Evolutionary conservation across 2,329 filamentous ascomycete species (phyloP), one percentile per base, ranked within the genome.

Genomic region (Colletotrichum sp.): DNA sequence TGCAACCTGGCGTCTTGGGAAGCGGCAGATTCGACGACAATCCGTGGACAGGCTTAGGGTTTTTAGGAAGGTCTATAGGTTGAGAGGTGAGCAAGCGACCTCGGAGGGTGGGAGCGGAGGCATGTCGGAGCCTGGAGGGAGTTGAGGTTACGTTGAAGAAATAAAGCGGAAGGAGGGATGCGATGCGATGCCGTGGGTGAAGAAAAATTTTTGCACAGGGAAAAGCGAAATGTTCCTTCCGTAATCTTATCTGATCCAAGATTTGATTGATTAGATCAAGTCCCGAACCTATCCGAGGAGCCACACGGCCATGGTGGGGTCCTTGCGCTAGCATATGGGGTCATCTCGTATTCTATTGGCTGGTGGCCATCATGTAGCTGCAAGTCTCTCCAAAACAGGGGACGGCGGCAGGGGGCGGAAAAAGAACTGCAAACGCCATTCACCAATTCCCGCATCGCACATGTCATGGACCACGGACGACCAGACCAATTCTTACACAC

Each of bases 211-310:
- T 68, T 74, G 72, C 72, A 59, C 38, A 54, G 24, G 27, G 38
- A 43, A n/a, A 55, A 38, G 27, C 36, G 29, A 70, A 59, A 66
- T 55, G 51, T 31, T 69, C 43, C 54, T 69, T 57, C 69, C 58
- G 59, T 73, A 69, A 74, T 74, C 72, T 74, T 74, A 74, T 74
- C 72, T 72, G 72, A 74, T 74, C 72, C 63, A 64, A 74, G 72
- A 74, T 74, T 57, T 72, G 72, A 74, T 74, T 72, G 72, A 74
- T 74, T 72, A 74, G 72, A 73, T 74, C 72, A 59, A 73, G 55
- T 55, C 29, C 69, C 36, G 58, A 72, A 54, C 64, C 63, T 72
- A 64, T 69, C 58, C 64, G 72, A 59, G 15, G 15, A 15, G 16
- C 38, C 31, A 51, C 67, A 47, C 55, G 33, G 54, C 18, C 38